Percentiles rank a stretch among this genome's conserved stretches.
These are phyloP conservation scores for Eragrostis curvula DNA, from an alignment of 176 grass and related monocot species.

Conservation along the genomic window DNA sequence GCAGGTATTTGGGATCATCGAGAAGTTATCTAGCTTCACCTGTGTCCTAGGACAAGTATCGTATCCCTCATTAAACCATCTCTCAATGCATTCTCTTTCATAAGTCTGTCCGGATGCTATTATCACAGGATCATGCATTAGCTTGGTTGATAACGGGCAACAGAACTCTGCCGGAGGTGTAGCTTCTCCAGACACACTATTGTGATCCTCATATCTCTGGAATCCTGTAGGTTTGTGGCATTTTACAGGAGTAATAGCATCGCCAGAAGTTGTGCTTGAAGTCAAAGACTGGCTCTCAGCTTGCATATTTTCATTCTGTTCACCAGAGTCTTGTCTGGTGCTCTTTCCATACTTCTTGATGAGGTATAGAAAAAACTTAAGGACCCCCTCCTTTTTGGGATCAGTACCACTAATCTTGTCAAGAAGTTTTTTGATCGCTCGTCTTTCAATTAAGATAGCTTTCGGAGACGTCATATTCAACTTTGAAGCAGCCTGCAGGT, in stretches of 20 bases:
- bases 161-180: constrained; percentile 74
- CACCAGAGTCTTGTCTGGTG: constrained; percentile 47
- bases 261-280: constrained; percentile 17
- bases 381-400: constrained; percentile 67
- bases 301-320: constrained; percentile 47
- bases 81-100: constrained; percentile 85
- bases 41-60: constrained; percentile 84
- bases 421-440: constrained; percentile 74
- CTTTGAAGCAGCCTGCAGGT: constrained; percentile 71
- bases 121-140: constrained; percentile 95
- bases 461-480: constrained; percentile 83
- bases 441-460: constrained; percentile 88
- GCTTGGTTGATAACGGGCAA: constrained; percentile 84
- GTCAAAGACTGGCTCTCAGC: constrained; percentile 34
- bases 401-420: constrained; percentile 63
- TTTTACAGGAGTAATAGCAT: constrained; percentile 50
- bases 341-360: constrained; percentile 82
- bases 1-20: constrained; percentile 77
- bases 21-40: constrained; percentile 76
- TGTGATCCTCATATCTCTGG: constrained; percentile 40
- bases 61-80: constrained; percentile 87
- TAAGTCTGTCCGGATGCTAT: constrained; percentile 94
- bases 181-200: constrained; percentile 43
- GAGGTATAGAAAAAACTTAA: constrained; percentile 64
- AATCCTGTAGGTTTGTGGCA: constrained; percentile 33